Evolutionary conservation across 768 basidiomycete genomes (phyloP).

Genomic region (Pleurotus citrinopileatus): DNA sequence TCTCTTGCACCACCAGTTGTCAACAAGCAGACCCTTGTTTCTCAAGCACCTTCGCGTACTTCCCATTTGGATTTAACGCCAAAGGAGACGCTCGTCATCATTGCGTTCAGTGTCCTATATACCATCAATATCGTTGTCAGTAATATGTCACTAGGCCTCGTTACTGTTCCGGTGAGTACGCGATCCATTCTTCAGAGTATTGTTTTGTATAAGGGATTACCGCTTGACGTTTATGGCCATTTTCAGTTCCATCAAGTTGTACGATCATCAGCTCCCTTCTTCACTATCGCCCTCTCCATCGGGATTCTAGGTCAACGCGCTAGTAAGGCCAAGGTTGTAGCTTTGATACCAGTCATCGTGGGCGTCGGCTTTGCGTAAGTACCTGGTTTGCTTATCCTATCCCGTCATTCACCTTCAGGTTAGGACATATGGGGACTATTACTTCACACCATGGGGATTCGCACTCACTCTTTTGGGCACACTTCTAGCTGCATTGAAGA

Average conservation of each 20-base stretch:
- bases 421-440: constrained; percentile 95
- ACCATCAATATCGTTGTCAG: constrained; percentile 94
- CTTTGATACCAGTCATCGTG: constrained; percentile 80
- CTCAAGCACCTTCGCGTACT: neutral
- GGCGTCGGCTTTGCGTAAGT: constrained; percentile 91
- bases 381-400: neutral
- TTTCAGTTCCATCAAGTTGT: constrained; percentile 94
- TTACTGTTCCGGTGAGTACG: constrained; percentile 80
- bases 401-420: constrained; percentile 1
- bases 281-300: constrained; percentile 79
- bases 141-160: constrained; percentile 85
- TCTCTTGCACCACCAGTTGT: neutral
- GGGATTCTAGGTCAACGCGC: constrained; percentile 62
- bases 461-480: constrained; percentile 89
- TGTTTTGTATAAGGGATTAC: neutral
- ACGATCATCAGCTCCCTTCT: constrained; percentile 88
- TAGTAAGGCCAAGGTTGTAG: constrained; percentile 60
- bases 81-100: constrained; percentile 60
- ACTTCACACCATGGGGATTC: constrained; percentile 83
- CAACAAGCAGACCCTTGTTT: neutral
- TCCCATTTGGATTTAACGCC: constrained; percentile 27
- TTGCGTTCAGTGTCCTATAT: constrained; percentile 86
- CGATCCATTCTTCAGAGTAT: constrained; percentile 5
- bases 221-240: too few relatives aligned
- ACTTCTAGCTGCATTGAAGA: constrained; percentile 89